Percentiles rank a stretch among this genome's conserved stretches.
phyloP scores from a whole-genome alignment of 2,329 filamentous ascomycete species.

The Epichloe bromicola region DNA sequence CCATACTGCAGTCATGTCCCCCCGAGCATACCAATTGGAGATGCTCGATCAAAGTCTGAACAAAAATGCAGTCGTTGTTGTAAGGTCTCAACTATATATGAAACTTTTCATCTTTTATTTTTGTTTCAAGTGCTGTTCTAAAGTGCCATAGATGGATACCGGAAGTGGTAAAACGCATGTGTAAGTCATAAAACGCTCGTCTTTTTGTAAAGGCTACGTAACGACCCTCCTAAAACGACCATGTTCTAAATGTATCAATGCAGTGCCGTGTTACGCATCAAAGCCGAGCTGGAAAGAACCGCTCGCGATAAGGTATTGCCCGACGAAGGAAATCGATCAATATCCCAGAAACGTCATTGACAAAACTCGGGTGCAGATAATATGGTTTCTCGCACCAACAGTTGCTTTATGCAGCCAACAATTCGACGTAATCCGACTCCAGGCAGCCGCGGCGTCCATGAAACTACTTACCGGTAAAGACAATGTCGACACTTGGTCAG shows the following conservation, averaged over 20 bases:
- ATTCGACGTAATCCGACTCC: constrained; percentile 40
- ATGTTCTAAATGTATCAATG: neutral
- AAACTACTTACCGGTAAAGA: constrained; percentile 55
- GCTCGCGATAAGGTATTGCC: constrained; percentile 36
- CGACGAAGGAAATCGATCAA: neutral
- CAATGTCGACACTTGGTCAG: constrained; percentile 60
- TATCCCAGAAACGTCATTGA: neutral
- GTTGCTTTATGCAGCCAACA: constrained; percentile 57
- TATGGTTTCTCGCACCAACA: constrained; percentile 66
- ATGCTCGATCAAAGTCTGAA: constrained; percentile 60
- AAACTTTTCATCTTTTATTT: neutral
- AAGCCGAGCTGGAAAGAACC: constrained; percentile 45
- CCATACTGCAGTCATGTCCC: constrained; percentile 21
- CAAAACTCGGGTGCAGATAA: constrained; percentile 21
- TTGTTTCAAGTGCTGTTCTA: neutral
- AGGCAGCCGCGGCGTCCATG: constrained; percentile 46
- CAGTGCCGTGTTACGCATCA: constrained; percentile 56
- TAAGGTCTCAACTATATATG: constrained; percentile 21
- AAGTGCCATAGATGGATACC: constrained; percentile 57
- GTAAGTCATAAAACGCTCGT: constrained; percentile 30
- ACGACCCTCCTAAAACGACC: neutral
- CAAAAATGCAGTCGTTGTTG: constrained; percentile 59
- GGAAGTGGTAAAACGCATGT: constrained; percentile 69
- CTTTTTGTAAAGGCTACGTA: neutral
- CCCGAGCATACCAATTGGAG: constrained; percentile 58